Conservation (phyloP, 495 filamentous ascomycete genomes). For the Hyaloscypha hepaticicola region DNA sequence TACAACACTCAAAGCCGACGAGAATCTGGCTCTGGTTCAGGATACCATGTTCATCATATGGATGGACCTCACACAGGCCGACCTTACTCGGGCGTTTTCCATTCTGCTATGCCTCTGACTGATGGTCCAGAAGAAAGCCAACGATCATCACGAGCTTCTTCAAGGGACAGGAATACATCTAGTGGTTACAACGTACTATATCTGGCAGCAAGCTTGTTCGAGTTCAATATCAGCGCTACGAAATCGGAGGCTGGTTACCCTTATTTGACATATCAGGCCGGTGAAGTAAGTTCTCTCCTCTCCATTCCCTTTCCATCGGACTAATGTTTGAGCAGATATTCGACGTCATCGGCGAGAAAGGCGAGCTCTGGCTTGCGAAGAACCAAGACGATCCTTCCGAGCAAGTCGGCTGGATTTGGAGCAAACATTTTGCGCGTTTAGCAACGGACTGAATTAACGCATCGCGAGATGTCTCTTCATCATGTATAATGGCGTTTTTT, state of each 20-base stretch:
- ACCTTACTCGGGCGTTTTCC: conserved; percentile 70
- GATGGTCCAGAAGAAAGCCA: conserved; percentile 55
- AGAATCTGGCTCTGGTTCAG: conserved; percentile 35
- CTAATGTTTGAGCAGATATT: conserved; percentile 58
- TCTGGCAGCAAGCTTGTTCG: conserved; percentile 88
- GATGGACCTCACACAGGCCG: conserved; percentile 32
- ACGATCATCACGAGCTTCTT: conserved; percentile 47
- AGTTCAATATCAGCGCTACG: conserved; percentile 93
- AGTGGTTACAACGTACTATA: conserved; percentile 64
- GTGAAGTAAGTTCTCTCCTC: conserved; percentile 58
- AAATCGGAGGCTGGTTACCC: conserved; percentile 92
- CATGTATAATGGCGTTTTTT: conserved; percentile 7
- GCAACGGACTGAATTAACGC: conserved; percentile 38
- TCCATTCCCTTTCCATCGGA: neutral
- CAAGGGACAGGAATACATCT: conserved; percentile 43
- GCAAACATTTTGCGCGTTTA: conserved; percentile 89
- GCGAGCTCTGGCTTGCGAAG: conserved; percentile 94
- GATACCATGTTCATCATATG: conserved; percentile 22
- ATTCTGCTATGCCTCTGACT: conserved; percentile 80
- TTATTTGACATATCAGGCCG: conserved; percentile 91
- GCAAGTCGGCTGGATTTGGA: conserved; percentile 97
- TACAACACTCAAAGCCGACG: conserved; percentile 45
- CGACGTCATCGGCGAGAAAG: conserved; percentile 90
- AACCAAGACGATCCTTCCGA: conserved; percentile 86
- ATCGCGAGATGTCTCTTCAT: neutral